Evolutionary conservation across 176 grass and related monocot genomes (phyloP), one percentile per base, ranked within the genome.

Genomic region (Pharus latifolius): DNA sequence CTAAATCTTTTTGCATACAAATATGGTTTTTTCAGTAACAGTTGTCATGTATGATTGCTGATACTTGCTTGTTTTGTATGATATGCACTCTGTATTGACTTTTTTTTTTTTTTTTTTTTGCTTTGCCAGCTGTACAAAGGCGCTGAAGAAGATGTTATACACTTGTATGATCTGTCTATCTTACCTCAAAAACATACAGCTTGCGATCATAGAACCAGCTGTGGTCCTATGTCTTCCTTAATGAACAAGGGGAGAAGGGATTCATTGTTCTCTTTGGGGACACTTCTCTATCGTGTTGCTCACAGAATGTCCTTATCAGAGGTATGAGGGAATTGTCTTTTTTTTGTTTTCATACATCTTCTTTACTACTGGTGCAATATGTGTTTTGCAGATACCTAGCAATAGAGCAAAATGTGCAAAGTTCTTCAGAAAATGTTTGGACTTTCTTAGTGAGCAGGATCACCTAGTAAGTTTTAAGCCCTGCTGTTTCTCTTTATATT

Each of bases 401-500:
- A 94, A 88, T 67, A 94, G 84, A 81, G 90, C 56, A 55, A 94
- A 86, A 69, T 94, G 95, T 82, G 84, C 95, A 17, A 72, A 90
- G 67, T 99, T 99, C 41, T 91, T 99, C 79, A 94, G 84, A 58
- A 91, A 99, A 80, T 99, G 95, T 54, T 84, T 99, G 65, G 84
- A 99, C 58, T 99, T 99, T 45, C 95, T 99, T 35, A 91, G 72
- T 38, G 77, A 99, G 70, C 95, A 96, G 64, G 93, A 96, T 89
- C 93, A 96, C 63, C 65, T 92, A 76, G 92, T 96, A 91, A n/a
- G n/a, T n/a, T n/a, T n/a, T n/a, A n/a, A n/a, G n/a, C n/a, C n/a
- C n/a, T n/a, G n/a, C n/a, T n/a, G n/a, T 70, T 56, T 68, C 62
- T 84, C 30, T 68, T 80, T 55, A 57, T 67, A 46, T 15, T 69